These are phyloP conservation scores for Ustilago trichophora DNA, from an alignment of 1,284 basidiomycete species.

Conservation along the genomic window DNA sequence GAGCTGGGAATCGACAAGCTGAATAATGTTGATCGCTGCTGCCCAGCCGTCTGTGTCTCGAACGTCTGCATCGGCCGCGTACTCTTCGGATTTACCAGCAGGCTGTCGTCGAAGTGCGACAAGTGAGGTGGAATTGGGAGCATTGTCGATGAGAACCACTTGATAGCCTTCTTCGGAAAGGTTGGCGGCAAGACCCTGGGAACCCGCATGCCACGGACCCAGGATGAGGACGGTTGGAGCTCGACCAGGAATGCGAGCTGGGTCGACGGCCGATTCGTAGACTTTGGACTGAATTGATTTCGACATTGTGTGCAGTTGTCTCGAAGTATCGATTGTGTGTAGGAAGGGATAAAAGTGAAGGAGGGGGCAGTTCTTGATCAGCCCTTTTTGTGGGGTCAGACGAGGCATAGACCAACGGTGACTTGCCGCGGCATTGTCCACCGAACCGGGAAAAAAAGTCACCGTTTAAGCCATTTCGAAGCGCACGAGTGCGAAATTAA, in stretches of 20 bases:
- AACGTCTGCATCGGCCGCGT: constrained; percentile 7
- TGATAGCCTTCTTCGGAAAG: constrained; percentile 41
- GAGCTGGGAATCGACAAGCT: constrained; percentile 6
- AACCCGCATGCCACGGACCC: constrained; percentile 12
- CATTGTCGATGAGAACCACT: constrained; percentile 20
- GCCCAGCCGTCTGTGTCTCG: constrained; percentile 24
- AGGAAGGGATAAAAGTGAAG: background rate
- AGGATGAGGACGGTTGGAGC: constrained; percentile 20
- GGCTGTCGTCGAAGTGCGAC: constrained; percentile 6
- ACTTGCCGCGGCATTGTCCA: constrained; percentile 8
- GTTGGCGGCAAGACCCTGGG: constrained; percentile 23
- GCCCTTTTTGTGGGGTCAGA: too few relatives aligned
- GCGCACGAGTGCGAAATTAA: too few relatives aligned
- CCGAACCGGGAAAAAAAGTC: too few relatives aligned
- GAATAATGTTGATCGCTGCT: constrained; percentile 8
- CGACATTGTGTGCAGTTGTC: too few relatives aligned
- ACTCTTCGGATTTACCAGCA: background rate
- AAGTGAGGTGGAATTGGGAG: constrained; percentile 8
- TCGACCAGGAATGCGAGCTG: constrained; percentile 15
- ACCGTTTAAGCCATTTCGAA: too few relatives aligned
- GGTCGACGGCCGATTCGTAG: constrained; percentile 12
- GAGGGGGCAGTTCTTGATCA: background rate
- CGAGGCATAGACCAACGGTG: constrained; percentile 4
- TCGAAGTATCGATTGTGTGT: too few relatives aligned
- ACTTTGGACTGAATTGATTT: constrained; percentile 5